Base-by-base conservation (phyloP, 192 early-diverging fungal species). In the Geosiphon pyriformis region DNA sequence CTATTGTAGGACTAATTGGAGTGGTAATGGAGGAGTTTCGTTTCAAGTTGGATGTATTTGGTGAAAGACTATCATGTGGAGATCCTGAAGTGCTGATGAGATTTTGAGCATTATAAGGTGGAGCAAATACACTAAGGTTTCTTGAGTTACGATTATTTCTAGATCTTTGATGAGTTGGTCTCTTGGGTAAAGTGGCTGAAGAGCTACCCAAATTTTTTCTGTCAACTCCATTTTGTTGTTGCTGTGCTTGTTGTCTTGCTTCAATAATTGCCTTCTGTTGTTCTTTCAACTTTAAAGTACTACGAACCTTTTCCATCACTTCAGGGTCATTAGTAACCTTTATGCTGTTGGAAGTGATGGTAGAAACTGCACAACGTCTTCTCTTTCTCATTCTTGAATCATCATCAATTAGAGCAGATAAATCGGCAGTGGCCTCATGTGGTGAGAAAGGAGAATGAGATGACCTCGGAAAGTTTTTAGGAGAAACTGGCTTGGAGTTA, bases 231-330 rank as follows among this genome's bases (percentile, higher is more conserved):
- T 26, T 65, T 52, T 68, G 74, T 30, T 65, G 62, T 25, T 70
- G 71, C 15, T 57, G 59, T 22, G 63, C 67, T 37, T 68, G 68
- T 42, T 81, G 78, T 63, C 82, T 73, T 20, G 80, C 72, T 50
- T 85, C 85, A 60, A 83, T 85, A 56, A 86, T 80, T 17, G 85
- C 81, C 65, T 83, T 80, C 67, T 86, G 85, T 66, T 86, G 84
- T 71, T 86, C 81, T 58, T 82, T 84, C 33, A 86, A 59, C 61
- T 75, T 78, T 17, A 83, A 58, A 2, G 76, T 76, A 4, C 75
- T 76, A 17, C 80, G 63, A 60, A 84, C 74, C 32, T 79, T 80
- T 66, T 85, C 85, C 66, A 83, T 74, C 20, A 80, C 72, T 52
- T 81, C 80, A 1, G 77, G 68, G 46, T 70, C 64, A 49, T 70